Base-by-base conservation (phyloP, 352 stramenopile genomes). In the Pythium coloratum region DNA sequence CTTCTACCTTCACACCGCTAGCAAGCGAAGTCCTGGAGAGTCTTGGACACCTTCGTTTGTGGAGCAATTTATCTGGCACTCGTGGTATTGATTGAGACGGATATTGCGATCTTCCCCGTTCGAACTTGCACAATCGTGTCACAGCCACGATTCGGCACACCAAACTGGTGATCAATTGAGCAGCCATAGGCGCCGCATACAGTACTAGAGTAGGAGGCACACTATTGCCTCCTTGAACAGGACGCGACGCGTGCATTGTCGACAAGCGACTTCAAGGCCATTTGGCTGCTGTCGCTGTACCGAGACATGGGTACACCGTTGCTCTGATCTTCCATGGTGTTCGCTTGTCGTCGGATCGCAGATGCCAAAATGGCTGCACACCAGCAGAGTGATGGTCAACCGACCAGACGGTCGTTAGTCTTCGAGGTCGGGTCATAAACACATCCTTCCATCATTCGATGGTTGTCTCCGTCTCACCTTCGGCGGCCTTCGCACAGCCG, bases 361-460 rank as follows among this genome's bases (percentile, higher is more conserved):
- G n/a, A 20, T 16, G 12, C 16, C 40, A 49, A 49, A 49, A 49
- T 49, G 40, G 44, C 44, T 50, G 16, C 44, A 50, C 13, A 6
- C 8, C 9, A 10, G 44, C 6, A 26, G 44, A 50, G 44, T 50
- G 44, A 50, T 50, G 44, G 44, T 50, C n/a, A 26, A 6, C 44
- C 44, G 44, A 20, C 44, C 44, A 50, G 44, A 28, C 44, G n/a
- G 24, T 50, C 16, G 36, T 42, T 42, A 12, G 36, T 42, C 9
- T 42, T 50, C 4, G 44, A 50, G 44, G 44, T 50, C 44, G 44
- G 44, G 44, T 50, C 44, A 50, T 50, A 50, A 47, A 18, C 40
- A 47, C 12, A 5, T n/a, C 12, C 40, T 12, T 9, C 8, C 13
- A 24, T 44, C 36, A 5, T 50, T 50, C 44, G 44, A 28, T 50